Evolutionary conservation across 2,329 filamentous ascomycete species (phyloP).

Genomic region (Pseudogymnoascus destructans): DNA sequence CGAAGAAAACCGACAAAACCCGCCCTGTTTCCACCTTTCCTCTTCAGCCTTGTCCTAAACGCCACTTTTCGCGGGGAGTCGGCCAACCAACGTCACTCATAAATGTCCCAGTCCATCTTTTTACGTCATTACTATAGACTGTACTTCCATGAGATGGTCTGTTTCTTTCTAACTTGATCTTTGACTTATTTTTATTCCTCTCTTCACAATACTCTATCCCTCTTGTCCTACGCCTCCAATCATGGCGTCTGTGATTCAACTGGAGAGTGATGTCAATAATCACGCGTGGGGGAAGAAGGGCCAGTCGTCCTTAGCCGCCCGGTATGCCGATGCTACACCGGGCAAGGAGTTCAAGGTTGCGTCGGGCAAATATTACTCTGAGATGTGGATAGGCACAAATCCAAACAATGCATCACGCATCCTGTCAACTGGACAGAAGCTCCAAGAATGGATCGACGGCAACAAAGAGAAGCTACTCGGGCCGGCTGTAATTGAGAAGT

Average conservation of each 20-base stretch:
- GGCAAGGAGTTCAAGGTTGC: conserved; percentile 50
- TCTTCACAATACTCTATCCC: conserved; percentile 14
- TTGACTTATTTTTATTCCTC: neutral
- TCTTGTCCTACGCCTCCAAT: conserved; percentile 8
- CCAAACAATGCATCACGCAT: conserved; percentile 55
- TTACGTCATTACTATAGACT: conserved; percentile 4
- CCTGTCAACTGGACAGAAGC: conserved; percentile 45
- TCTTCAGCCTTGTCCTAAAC: conserved; percentile 3
- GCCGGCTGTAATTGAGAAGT: conserved; percentile 44
- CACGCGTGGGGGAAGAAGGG: conserved; percentile 63
- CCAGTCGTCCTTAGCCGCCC: conserved; percentile 50
- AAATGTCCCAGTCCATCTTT: conserved; percentile 1
- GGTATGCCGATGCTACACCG: conserved; percentile 51
- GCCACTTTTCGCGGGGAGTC: conserved; percentile 3
- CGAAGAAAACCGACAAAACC: neutral
- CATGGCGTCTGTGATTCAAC: conserved; percentile 30
- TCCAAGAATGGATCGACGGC: conserved; percentile 50
- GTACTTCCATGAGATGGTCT: neutral
- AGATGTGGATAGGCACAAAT: conserved; percentile 71
- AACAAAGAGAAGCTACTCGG: conserved; percentile 52
- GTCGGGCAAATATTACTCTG: conserved; percentile 48
- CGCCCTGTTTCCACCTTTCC: conserved; percentile 1
- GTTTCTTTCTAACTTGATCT: neutral
- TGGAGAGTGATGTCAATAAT: conserved; percentile 39
- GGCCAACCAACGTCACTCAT: conserved; percentile 7